Conservation (phyloP, 495 filamentous ascomycete species). For the Collariella sp. region DNA sequence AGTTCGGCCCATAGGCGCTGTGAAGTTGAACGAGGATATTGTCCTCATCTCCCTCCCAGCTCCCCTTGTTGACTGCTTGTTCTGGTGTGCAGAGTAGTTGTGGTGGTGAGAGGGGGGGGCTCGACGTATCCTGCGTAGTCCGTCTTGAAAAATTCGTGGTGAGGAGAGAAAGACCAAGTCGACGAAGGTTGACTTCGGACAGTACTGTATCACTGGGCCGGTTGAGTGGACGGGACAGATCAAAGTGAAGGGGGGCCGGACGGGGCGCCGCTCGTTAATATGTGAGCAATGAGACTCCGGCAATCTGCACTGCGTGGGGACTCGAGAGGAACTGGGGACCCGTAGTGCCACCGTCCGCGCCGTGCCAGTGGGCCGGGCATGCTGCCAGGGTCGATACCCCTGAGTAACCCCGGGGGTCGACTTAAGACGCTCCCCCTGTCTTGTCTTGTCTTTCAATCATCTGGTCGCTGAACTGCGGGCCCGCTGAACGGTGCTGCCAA, state of each 20-base stretch:
- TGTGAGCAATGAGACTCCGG: not conserved
- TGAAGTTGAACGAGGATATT: conserved; percentile 4
- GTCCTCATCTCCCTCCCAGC: conserved; percentile 10
- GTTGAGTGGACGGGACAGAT: not conserved
- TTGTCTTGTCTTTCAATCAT: no score
- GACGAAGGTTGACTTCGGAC: no score
- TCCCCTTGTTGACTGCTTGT: conserved; percentile 8
- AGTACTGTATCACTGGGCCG: not conserved
- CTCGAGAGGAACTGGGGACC: not conserved
- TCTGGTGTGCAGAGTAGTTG: not conserved
- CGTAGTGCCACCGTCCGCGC: not conserved
- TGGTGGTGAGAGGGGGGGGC: not conserved
- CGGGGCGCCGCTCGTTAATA: not conserved
- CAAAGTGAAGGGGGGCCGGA: not conserved
- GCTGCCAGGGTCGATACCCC: not conserved
- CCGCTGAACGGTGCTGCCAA: no score
- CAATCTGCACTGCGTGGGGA: not conserved
- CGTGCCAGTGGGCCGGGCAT: not conserved
- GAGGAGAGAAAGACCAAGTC: no score
- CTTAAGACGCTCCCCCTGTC: no score
- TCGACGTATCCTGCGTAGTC: not conserved
- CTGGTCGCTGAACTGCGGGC: no score
- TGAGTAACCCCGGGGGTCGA: no score
- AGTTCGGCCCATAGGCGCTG: conserved; percentile 48
- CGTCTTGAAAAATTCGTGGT: not conserved